Evolutionary conservation across 225 moss, liverwort and hornwort genomes (phyloP).

Genomic region (Polytrichum commune): DNA sequence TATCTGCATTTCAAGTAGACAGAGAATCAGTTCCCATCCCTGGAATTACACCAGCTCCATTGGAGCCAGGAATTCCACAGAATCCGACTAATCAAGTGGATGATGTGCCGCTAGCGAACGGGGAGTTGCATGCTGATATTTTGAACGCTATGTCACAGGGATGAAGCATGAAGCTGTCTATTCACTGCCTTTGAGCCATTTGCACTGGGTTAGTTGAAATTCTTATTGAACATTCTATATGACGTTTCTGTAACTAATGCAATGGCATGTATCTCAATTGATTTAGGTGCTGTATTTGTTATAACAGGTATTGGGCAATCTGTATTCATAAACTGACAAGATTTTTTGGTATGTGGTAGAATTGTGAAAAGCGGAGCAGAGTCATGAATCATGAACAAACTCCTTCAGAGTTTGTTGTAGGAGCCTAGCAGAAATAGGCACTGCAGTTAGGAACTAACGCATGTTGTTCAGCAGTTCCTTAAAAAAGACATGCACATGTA

Average conservation of each 20-base stretch:
- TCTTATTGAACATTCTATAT: background rate
- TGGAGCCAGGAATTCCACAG: constrained; percentile 2
- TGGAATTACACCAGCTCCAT: background rate
- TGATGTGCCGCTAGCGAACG: background rate
- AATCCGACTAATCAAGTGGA: constrained; percentile 3
- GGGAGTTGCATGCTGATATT: constrained; percentile 24
- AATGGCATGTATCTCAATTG: constrained; percentile 1
- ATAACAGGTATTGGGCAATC: background rate
- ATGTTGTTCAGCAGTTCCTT: background rate
- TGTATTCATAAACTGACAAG: background rate
- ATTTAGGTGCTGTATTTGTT: background rate
- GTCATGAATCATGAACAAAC: background rate
- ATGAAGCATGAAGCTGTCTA: background rate
- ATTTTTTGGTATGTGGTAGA: background rate
- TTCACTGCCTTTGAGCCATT: background rate
- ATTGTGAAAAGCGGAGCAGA: background rate
- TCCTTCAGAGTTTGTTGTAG: background rate
- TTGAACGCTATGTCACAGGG: constrained; percentile 12
- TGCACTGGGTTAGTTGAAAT: background rate
- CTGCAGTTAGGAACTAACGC: background rate
- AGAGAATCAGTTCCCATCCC: constrained; percentile 3
- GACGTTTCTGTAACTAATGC: background rate
- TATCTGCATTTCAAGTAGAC: constrained; percentile 2
- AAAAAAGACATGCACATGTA: constrained; percentile 1
- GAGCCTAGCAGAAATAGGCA: background rate